Base-by-base conservation (phyloP, 1,284 basidiomycete species). In the Retiboletus flavoniger region DNA sequence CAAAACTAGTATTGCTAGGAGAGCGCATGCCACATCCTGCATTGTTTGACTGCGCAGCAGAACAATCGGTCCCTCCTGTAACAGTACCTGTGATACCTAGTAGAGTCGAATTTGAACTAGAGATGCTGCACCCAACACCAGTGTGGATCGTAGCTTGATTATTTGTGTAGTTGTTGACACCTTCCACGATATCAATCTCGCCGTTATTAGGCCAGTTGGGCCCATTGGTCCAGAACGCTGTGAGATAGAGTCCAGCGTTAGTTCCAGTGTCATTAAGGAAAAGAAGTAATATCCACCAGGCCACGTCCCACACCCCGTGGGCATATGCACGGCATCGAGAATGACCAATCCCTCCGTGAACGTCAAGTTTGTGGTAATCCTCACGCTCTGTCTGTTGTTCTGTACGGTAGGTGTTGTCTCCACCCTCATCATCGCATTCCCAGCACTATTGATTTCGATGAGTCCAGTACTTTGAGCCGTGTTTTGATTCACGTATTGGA, bases 151-250 rank as follows among this genome's bases (percentile, higher is more conserved):
- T 91, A 32, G 84, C 85, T 70, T 92, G 90, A 68, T 93, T 89
- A 61, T 83, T 80, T 29, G 82, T 87, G 66, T 89, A 87, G 61
- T 89, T 82, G 65, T 91, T 83, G 16, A 89, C 83, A 19, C 85
- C 89, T 72, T 95, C 93, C 26, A 93, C 76, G 55, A 93, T 92
- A 71, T 95, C 93, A 42, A 95, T 93, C 73, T 95, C 91, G 39
- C 91, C 91, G 14, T 69, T 75, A 3, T 63, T 63, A 5, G 91
- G 91, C 91, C 91, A 94, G 55, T 82, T 80, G 7, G 84, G 84
- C 29, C 87, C 79, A 54, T 80, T 75, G 35, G 75, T 76, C 80
- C 80, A 82, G 65, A 82, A 82, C 4, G 80, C 80, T 54, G 53
- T 54, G 24, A 43, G 41, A 9, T 17, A 36, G 17, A 10, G 10